Percentiles rank a stretch among this genome's conserved stretches.
phyloP scores from a whole-genome alignment of 257 asterid genomes.

The Nicotiana noctiflora region DNA sequence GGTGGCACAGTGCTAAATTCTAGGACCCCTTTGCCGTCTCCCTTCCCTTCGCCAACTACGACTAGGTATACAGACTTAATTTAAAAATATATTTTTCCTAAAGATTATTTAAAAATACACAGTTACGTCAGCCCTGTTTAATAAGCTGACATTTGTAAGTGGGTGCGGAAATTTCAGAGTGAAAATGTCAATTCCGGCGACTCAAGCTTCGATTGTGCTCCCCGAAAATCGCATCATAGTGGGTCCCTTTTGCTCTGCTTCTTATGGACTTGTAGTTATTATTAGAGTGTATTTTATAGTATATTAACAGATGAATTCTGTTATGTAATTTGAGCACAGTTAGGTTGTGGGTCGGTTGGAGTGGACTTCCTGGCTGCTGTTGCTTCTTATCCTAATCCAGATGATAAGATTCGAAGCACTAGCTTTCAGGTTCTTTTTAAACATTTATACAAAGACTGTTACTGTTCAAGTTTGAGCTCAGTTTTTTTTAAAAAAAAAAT shows the following conservation, averaged over 20 bases:
- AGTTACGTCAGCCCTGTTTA: too few relatives aligned
- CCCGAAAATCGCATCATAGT: slow-evolving; percentile 64
- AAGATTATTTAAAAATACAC: too few relatives aligned
- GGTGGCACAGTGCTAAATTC: background rate
- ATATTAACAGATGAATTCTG: background rate
- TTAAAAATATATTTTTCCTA: too few relatives aligned
- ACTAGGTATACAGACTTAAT: background rate
- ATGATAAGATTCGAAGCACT: slow-evolving; percentile 83
- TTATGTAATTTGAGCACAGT: slow-evolving; percentile 30
- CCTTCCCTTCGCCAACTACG: background rate
- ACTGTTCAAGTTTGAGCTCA: background rate
- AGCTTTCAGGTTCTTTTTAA: slow-evolving; percentile 46
- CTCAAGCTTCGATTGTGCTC: slow-evolving; percentile 24
- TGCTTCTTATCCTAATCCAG: slow-evolving; percentile 88
- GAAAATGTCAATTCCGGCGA: slow-evolving; percentile 35
- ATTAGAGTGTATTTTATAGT: background rate
- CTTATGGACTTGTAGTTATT: background rate
- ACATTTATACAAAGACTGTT: background rate
- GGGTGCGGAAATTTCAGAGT: slow-evolving; percentile 29
- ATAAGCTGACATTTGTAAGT: background rate
- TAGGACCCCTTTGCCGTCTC: background rate
- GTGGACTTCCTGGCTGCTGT: slow-evolving; percentile 80
- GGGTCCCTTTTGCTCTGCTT: background rate
- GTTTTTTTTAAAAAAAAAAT: too few relatives aligned
- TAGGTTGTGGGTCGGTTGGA: slow-evolving; percentile 61